phyloP scores from a whole-genome alignment of 495 filamentous ascomycete species.

The Penicillium silybi region DNA sequence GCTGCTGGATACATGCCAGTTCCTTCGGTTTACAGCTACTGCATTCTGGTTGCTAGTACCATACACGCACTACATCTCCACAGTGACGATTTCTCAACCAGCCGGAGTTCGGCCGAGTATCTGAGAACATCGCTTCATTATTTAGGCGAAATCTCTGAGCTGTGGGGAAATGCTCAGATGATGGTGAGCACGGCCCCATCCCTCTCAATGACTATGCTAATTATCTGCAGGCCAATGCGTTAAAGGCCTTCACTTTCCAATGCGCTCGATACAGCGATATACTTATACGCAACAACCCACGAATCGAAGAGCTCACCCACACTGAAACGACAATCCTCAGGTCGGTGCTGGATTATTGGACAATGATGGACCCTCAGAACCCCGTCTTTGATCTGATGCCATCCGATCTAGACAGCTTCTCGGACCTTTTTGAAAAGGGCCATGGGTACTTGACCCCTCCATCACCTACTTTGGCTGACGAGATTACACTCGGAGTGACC shows the following conservation, averaged over 20 bases:
- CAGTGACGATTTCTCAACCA: slow-evolving; percentile 4
- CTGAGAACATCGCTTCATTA: slow-evolving; percentile 16
- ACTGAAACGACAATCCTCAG: slow-evolving; percentile 14
- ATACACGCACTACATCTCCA: slow-evolving; percentile 21
- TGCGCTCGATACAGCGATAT: slow-evolving; percentile 19
- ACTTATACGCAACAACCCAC: slow-evolving; percentile 14
- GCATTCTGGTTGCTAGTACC: slow-evolving; percentile 23
- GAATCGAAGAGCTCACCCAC: slow-evolving; percentile 11
- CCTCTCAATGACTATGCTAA: background rate
- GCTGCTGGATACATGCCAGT: slow-evolving; percentile 21
- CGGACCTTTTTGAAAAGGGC: background rate
- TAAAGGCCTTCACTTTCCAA: slow-evolving; percentile 19
- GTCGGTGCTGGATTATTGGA: slow-evolving; percentile 22
- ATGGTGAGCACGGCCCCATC: slow-evolving; percentile 9
- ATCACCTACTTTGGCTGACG: background rate
- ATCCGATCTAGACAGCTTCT: background rate
- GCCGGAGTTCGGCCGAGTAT: slow-evolving; percentile 18
- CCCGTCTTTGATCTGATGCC: slow-evolving; percentile 10
- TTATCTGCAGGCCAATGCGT: slow-evolving; percentile 10
- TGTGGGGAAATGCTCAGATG: slow-evolving; percentile 20
- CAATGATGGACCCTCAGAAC: slow-evolving; percentile 24
- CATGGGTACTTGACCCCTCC: slow-evolving; percentile 9
- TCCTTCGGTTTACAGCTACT: slow-evolving; percentile 25
- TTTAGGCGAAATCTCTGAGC: slow-evolving; percentile 18
- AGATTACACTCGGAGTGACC: background rate